A percentile compares a stretch with the other conserved stretches of the same genome.
phyloP scores from a whole-genome alignment of 2,329 filamentous ascomycete genomes.

The Botryotinia calthae region DNA sequence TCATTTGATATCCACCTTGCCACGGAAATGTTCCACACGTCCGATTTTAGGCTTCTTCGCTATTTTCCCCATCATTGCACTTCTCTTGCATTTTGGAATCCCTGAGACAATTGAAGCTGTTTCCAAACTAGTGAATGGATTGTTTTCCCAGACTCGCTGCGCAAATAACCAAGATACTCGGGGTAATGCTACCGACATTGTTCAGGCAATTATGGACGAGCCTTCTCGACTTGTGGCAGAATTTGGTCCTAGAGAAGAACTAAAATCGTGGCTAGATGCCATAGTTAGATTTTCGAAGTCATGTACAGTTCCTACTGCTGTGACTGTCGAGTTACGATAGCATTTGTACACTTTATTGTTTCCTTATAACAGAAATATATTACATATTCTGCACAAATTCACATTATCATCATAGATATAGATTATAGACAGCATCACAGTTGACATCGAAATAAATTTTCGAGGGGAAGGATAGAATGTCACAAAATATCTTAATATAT shows the following conservation, averaged over 20 bases:
- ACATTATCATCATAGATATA: background rate
- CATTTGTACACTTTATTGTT: background rate
- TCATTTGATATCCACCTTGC: background rate
- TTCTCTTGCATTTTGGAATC: slow-evolving; percentile 5
- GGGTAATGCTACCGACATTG: background rate
- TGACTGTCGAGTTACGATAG: background rate
- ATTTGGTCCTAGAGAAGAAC: slow-evolving; percentile 5
- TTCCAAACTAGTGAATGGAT: background rate
- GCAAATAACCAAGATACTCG: background rate
- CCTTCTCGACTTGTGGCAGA: slow-evolving; percentile 18
- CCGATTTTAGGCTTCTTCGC: background rate
- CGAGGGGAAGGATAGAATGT: background rate
- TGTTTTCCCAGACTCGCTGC: background rate
- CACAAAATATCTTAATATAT: background rate
- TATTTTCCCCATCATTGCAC: background rate
- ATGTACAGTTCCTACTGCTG: background rate
- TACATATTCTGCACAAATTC: background rate
- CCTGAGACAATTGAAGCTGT: background rate
- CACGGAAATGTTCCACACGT: background rate
- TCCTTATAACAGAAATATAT: background rate
- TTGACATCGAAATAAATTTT: too few species aligned
- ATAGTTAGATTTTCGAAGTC: background rate
- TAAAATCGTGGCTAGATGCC: background rate
- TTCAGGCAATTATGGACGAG: slow-evolving; percentile 10
- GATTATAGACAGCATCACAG: background rate